phyloP scores from a whole-genome alignment of 257 asterid genomes.

The Anisodus acutangulus region DNA sequence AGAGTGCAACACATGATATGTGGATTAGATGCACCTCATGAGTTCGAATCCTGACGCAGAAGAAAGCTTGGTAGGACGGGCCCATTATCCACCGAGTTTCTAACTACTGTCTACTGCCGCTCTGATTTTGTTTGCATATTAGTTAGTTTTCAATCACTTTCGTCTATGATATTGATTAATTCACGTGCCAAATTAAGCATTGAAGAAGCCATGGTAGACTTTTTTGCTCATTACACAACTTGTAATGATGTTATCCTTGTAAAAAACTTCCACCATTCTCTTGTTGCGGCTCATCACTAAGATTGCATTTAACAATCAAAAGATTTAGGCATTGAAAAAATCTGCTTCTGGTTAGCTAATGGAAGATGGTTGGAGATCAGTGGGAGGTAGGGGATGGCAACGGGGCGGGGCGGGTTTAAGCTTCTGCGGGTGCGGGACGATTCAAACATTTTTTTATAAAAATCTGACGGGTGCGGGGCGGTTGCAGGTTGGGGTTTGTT shows the following conservation, averaged over 20 bases:
- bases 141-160: not conserved
- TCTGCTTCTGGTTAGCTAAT: slow-evolving; percentile 6
- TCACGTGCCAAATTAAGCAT: not conserved
- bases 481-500: no score
- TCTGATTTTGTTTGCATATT: not conserved
- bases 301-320: not conserved
- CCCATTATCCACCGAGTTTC: not conserved
- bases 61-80: not conserved
- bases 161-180: not conserved
- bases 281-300: not conserved
- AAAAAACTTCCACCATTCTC: not conserved
- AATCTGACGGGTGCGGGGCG: no score
- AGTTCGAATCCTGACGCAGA: not conserved
- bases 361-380: not conserved
- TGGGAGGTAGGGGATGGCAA: no score
- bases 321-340: not conserved
- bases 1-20: not conserved
- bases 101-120: not conserved
- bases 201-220: not conserved
- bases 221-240: not conserved
- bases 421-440: no score
- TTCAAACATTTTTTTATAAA: no score
- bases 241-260: slow-evolving; percentile 12
- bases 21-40: not conserved
- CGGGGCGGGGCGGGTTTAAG: no score